Base-by-base conservation (phyloP, 2,329 filamentous ascomycete genomes). In the Aureobasidium sp. region DNA sequence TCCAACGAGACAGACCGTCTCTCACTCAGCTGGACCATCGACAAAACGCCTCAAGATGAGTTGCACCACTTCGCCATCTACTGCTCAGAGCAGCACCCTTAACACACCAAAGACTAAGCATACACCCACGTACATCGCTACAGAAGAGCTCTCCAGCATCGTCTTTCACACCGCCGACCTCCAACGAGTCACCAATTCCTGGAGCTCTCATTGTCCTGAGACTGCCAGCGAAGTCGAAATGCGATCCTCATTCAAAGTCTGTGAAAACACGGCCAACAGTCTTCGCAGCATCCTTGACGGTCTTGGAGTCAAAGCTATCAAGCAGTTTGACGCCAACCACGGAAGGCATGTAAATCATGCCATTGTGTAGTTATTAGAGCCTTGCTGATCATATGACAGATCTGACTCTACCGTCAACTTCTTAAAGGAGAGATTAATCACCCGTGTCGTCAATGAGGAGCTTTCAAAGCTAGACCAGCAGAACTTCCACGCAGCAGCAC, bases 121-220 rank as follows among this genome's bases (percentile, higher is more conserved):
- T n/a, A n/a, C n/a, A 1, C 14, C 12, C 10, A 11, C 17, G 11
- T 34, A 14, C 32, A 27, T 48, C 2, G 14, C 21, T 3, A 25
- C 29, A 4, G 44, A 48, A 4, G 44, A 48, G 12, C 32, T 48
- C n/a, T 24, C 30, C 14, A 48, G 44, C 30, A 48, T 48, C 30
- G 12, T 48, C 2, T 48, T 48, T 6, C 30, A 37, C n/a, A 22
- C 16, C n/a, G 44, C 21, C 21, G n/a, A 35, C 10, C 29, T 48
- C 8, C 30, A 48, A 10, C 16, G 22, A 27, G n/a, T 48, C 10
- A n/a, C 32, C 30, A 48, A 17, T 14, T 21, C 41, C 3, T 45
- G 30, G 30, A 7, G 2, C 2, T 6, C 4, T 6, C 10, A 25
- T 10, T 8, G 2, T n/a, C 16, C 34, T 16, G 2, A 27, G 22